These are phyloP conservation scores for Fusarium sp. DNA, from an alignment of 2,329 filamentous ascomycete genomes.

Conservation along the genomic window DNA sequence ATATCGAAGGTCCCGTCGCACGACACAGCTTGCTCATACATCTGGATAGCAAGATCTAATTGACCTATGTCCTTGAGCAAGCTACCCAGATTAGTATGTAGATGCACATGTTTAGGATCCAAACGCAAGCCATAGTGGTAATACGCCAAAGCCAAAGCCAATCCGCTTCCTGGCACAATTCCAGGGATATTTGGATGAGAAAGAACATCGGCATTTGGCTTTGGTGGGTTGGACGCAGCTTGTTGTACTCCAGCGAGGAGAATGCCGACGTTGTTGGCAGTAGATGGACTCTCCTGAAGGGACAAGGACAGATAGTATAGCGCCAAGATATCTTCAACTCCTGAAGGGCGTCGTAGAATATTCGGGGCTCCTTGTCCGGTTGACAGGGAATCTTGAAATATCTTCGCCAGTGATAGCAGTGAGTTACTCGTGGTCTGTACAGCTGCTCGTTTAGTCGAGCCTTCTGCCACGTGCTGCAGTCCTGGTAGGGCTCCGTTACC, in stretches of 20 bases:
- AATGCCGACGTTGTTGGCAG: slow-evolving; percentile 98
- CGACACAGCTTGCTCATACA: slow-evolving; percentile 95
- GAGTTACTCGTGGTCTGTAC: slow-evolving; percentile 96
- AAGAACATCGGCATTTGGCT: slow-evolving; percentile 18
- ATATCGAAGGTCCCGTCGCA: slow-evolving; percentile 98
- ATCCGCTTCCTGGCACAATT: slow-evolving; percentile 84
- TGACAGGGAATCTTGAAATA: slow-evolving; percentile 96
- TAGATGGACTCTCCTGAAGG: slow-evolving; percentile 94
- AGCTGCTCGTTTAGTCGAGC: slow-evolving; percentile 79
- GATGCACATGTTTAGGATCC: slow-evolving; percentile 89
- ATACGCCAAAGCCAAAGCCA: slow-evolving; percentile 89
- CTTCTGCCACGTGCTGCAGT: slow-evolving; percentile 74
- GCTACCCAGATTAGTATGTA: slow-evolving; percentile 96
- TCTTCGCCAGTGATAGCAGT: slow-evolving; percentile 92
- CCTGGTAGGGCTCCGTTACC: slow-evolving; percentile 82
- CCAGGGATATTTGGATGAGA: slow-evolving; percentile 72
- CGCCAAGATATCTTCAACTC: slow-evolving; percentile 91
- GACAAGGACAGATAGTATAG: slow-evolving; percentile 96
- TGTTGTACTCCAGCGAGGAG: slow-evolving; percentile 95
- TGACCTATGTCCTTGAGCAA: slow-evolving; percentile 96
- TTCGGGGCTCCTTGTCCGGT: slow-evolving; percentile 70
- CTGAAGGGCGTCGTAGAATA: slow-evolving; percentile 72
- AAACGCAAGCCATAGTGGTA: slow-evolving; percentile 94
- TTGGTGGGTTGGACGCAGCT: slow-evolving; percentile 49
- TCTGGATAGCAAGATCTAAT: slow-evolving; percentile 88